A percentile compares a stretch with the other conserved stretches of the same genome.
Evolutionary conservation across 208 protist genomes (phyloP).

Genomic region (Strigomonas culicis): DNA sequence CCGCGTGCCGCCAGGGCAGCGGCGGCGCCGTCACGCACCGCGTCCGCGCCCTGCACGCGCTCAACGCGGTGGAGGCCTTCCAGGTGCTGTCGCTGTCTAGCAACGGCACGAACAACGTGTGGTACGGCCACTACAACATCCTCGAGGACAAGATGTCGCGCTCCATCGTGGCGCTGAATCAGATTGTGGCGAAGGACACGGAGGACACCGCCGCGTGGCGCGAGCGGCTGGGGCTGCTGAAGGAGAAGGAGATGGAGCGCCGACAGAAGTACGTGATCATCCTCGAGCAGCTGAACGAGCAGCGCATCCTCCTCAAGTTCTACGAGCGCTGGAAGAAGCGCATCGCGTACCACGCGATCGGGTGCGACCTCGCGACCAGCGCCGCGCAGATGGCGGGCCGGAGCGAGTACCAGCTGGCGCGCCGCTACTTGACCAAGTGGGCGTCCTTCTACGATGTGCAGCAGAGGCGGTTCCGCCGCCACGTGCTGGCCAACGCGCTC

Average conservation of each 20-base stretch:
- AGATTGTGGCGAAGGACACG: slow-evolving; percentile 64
- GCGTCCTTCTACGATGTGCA: slow-evolving; percentile 58
- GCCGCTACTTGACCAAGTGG: slow-evolving; percentile 65
- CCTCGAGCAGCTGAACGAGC: slow-evolving; percentile 50
- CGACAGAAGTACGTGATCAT: slow-evolving; percentile 55
- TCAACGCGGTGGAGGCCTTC: slow-evolving; percentile 68
- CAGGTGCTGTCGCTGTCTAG: slow-evolving; percentile 78
- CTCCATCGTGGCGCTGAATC: slow-evolving; percentile 49
- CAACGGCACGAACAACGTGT: slow-evolving; percentile 87
- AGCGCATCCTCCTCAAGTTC: slow-evolving; percentile 50
- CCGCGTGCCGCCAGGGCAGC: background rate
- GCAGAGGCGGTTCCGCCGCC: slow-evolving; percentile 42
- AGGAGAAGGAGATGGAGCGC: slow-evolving; percentile 56
- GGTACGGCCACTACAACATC: slow-evolving; percentile 73
- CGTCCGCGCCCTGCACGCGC: slow-evolving; percentile 34
- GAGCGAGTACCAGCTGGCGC: slow-evolving; percentile 30
- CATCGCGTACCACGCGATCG: slow-evolving; percentile 13
- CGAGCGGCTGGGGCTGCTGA: slow-evolving; percentile 34
- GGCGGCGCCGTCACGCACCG: background rate
- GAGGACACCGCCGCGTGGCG: slow-evolving; percentile 71
- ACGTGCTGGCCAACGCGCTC: slow-evolving; percentile 37
- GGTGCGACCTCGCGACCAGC: slow-evolving; percentile 11
- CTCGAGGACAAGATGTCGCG: slow-evolving; percentile 57
- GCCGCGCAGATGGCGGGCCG: slow-evolving; percentile 27
- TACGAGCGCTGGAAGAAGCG: slow-evolving; percentile 52